Percentiles rank a stretch among this genome's conserved stretches.
Evolutionary conservation across 2,329 filamentous ascomycete species (phyloP).

Genomic region (Chlorencoelia australis): DNA sequence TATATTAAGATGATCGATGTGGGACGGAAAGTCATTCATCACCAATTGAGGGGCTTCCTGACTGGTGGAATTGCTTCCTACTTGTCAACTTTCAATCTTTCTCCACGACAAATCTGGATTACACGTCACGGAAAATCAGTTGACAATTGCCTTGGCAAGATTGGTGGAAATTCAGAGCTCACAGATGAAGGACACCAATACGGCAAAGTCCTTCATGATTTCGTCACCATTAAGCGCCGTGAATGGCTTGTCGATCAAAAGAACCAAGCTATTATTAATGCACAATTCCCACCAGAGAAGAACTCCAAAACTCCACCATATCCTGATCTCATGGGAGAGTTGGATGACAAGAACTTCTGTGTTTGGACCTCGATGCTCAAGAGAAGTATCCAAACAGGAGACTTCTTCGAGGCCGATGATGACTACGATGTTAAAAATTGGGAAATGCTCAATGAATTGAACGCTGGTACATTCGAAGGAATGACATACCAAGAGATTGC

Average conservation of each 20-base stretch:
- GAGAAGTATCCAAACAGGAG: slow-evolving; percentile 76
- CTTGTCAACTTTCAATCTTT: slow-evolving; percentile 91
- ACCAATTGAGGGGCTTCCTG: slow-evolving; percentile 84
- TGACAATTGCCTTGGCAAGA: slow-evolving; percentile 79
- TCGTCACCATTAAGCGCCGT: slow-evolving; percentile 71
- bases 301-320: slow-evolving; percentile 94
- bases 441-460: slow-evolving; percentile 96
- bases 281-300: slow-evolving; percentile 71
- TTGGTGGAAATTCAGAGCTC: slow-evolving; percentile 81
- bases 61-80: slow-evolving; percentile 90
- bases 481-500: slow-evolving; percentile 90
- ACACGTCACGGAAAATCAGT: slow-evolving; percentile 86
- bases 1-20: slow-evolving; percentile 97
- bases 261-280: slow-evolving; percentile 55
- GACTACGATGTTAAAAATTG: slow-evolving; percentile 95
- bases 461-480: slow-evolving; percentile 86
- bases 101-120: slow-evolving; percentile 95
- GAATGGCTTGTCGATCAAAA: slow-evolving; percentile 78
- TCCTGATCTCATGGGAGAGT: slow-evolving; percentile 63
- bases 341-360: slow-evolving; percentile 82
- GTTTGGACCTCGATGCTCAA: slow-evolving; percentile 98
- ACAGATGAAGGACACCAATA: slow-evolving; percentile 74
- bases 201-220: slow-evolving; percentile 66
- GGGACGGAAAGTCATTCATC: slow-evolving; percentile 83
- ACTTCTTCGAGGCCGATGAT: slow-evolving; percentile 82